These are phyloP conservation scores for Panaeolus papilionaceus DNA, from an alignment of 768 basidiomycete genomes.

Conservation along the genomic window DNA sequence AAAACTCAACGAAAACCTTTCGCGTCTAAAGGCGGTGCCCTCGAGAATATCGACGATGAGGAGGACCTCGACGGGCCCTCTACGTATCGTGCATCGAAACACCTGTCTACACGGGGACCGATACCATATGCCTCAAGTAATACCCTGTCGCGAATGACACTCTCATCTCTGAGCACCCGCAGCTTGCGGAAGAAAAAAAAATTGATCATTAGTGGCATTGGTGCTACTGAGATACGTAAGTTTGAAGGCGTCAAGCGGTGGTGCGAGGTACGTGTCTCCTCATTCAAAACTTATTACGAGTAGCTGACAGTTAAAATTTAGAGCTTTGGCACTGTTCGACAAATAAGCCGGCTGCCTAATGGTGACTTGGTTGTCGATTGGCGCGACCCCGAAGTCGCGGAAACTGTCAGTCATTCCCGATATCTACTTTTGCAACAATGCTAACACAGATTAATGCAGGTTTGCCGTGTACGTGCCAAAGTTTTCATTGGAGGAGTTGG, in stretches of 20 bases:
- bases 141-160: conserved; percentile 34
- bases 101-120: conserved; percentile 24
- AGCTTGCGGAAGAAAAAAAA: conserved; percentile 62
- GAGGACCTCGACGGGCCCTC: conserved; percentile 32
- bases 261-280: conserved; percentile 65
- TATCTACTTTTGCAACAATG: not conserved
- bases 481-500: conserved; percentile 79
- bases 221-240: conserved; percentile 60
- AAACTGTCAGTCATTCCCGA: conserved; percentile 60
- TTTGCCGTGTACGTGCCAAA: conserved; percentile 78
- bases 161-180: conserved; percentile 48
- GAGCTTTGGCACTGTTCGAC: conserved; percentile 79
- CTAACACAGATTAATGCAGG: conserved; percentile 44
- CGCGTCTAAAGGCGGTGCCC: conserved; percentile 35
- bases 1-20: conserved; percentile 32
- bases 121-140: conserved; percentile 26
- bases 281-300: conserved; percentile 6
- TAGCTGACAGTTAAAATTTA: conserved; percentile 30
- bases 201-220: conserved; percentile 74
- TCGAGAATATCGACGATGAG: conserved; percentile 36
- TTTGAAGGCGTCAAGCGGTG: conserved; percentile 74
- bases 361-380: conserved; percentile 83
- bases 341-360: conserved; percentile 76
- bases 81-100: conserved; percentile 27
- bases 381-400: conserved; percentile 76